Evolutionary conservation across 805 yeast species (phyloP).

Genomic region (Lachancea lanzarotensis): DNA sequence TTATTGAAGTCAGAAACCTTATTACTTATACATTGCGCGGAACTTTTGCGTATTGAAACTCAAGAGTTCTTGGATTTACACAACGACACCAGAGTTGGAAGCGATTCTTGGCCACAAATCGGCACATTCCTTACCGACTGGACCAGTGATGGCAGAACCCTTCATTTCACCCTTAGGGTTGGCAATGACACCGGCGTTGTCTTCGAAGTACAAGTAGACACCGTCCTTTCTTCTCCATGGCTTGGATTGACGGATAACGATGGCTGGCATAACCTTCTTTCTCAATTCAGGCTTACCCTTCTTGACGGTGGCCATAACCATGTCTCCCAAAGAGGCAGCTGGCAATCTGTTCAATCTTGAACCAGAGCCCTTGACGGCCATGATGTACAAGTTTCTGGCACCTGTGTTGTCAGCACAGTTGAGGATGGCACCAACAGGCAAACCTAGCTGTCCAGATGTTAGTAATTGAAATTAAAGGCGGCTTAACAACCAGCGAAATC

Average conservation of each 20-base stretch:
- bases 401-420: constrained; percentile 99
- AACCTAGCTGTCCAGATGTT: constrained; percentile 66
- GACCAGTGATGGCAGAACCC: constrained; percentile 99
- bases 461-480: background rate
- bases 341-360: constrained; percentile 99
- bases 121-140: constrained; percentile 99
- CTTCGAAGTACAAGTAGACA: constrained; percentile 98
- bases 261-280: constrained; percentile 99
- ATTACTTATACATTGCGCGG: constrained; percentile 5
- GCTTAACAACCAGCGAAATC: background rate
- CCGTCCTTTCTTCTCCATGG: constrained; percentile 99
- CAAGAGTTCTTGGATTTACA: constrained; percentile 43
- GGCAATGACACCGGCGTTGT: constrained; percentile 99
- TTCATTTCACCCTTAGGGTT: constrained; percentile 99
- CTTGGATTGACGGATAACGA: constrained; percentile 98
- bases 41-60: constrained; percentile 2
- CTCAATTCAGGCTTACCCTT: constrained; percentile 99
- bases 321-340: constrained; percentile 99
- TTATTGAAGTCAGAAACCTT: constrained; percentile 3
- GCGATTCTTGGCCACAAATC: constrained; percentile 99
- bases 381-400: constrained; percentile 98
- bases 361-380: constrained; percentile 99
- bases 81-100: constrained; percentile 99
- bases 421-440: constrained; percentile 99
- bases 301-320: constrained; percentile 99